phyloP scores from a whole-genome alignment of 768 basidiomycete genomes.

The Russula sp. region DNA sequence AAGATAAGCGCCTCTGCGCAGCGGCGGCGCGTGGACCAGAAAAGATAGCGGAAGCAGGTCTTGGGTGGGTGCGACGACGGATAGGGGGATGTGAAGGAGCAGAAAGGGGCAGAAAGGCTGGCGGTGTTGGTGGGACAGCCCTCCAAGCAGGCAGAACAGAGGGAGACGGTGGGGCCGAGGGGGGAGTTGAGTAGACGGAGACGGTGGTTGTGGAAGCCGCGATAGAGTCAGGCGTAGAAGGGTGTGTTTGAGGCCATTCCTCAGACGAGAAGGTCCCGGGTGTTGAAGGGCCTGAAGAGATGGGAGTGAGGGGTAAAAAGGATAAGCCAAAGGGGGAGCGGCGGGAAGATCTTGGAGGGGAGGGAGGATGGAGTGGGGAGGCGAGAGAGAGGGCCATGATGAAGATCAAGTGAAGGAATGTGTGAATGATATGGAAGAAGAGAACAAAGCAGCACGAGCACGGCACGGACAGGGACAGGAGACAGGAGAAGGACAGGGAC shows the following conservation, averaged over 20 bases:
- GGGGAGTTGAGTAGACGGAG: constrained; percentile 11
- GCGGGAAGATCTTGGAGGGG: constrained; percentile 9
- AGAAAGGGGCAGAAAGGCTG: constrained; percentile 7
- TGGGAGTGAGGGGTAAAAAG: constrained; percentile 9
- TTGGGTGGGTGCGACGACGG: constrained; percentile 16
- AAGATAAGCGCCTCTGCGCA: constrained; percentile 11
- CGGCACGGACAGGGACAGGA: not conserved
- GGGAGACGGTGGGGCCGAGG: constrained; percentile 7
- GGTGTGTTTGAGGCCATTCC: constrained; percentile 5
- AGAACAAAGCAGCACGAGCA: not conserved
- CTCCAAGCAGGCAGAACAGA: constrained; percentile 16
- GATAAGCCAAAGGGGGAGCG: constrained; percentile 4
- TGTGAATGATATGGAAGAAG: not conserved
- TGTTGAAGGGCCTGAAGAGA: constrained; percentile 8
- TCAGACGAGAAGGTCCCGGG: not conserved
- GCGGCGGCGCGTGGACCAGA: not conserved
- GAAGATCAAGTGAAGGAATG: not conserved
- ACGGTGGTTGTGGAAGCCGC: not conserved
- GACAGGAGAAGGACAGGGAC: too few relatives aligned
- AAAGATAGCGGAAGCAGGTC: constrained; percentile 12
- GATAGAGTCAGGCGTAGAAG: constrained; percentile 10
- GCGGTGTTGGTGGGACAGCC: constrained; percentile 21
- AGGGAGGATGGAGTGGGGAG: constrained; percentile 10
- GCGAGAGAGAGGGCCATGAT: constrained; percentile 14
- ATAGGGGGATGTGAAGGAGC: constrained; percentile 7